Base-by-base conservation (phyloP, 2,329 filamentous ascomycete genomes). In the Penicillium brevicompactum region DNA sequence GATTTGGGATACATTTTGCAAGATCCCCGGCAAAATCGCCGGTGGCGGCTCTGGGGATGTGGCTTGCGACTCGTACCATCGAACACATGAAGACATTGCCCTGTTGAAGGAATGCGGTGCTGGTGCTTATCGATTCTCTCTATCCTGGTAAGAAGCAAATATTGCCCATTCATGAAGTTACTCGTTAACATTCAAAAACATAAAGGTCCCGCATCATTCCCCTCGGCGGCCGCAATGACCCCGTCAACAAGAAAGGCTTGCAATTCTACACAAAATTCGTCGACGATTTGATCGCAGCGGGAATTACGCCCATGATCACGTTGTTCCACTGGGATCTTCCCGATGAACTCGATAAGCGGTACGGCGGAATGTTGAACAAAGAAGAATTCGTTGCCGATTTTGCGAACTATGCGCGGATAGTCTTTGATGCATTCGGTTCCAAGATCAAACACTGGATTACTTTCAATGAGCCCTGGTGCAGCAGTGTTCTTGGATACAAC, bases 401-500 rank as follows among this genome's bases (percentile, higher is more conserved):
- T 70, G 87, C 88, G 64, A 78, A 88, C 75, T 96, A 92, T 70
- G 88, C 91, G 9, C 86, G 87, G 58, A 80, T 91, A 45, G 80
- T 91, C 66, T 95, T 92, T 78, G 82, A 87, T 70, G 84, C 86
- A 1, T 81, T 95, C 53, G 82, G 83, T 46, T 83, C 86, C 51
- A 88, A 87, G 73, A 90, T 92, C 67, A 91, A 91, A 79, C 82
- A 90, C 76, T 96, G 91, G 91, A 90, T 92, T 73, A 94, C 90
- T 24, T 91, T 93, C 78, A 94, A 94, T 72, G 91, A 96, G 78
- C 91, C 91, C 3, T 94, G 89, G 86, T 95, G 90, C 76, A 90
- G 86, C 60, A 85, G 88, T 49, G 87, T 94, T 58, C 82, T 94
- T 41, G 91, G 91, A 34, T 94, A 93, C 76, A 89, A 83, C 69